Conservation (phyloP, 306 rosid genomes). For the Vigna mungo region DNA sequence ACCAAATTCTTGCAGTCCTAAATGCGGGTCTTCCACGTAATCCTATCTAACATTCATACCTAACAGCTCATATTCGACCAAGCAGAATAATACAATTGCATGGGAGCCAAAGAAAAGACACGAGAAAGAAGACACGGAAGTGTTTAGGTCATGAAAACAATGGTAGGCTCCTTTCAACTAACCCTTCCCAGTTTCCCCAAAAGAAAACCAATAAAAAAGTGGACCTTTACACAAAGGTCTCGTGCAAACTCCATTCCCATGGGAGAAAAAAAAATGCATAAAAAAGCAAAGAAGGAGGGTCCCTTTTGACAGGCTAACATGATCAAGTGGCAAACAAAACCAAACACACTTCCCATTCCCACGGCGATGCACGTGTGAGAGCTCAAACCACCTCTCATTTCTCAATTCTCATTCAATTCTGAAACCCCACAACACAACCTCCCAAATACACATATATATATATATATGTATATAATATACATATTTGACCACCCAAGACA, state of each 20-base stretch:
- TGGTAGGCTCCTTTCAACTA: slow-evolving; percentile 34
- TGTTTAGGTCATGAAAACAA: slow-evolving; percentile 42
- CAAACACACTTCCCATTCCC: slow-evolving; percentile 35
- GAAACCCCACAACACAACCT: slow-evolving; percentile 32
- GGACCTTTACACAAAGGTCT: slow-evolving; percentile 37
- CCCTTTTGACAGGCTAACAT: slow-evolving; percentile 36
- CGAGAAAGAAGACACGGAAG: slow-evolving; percentile 19
- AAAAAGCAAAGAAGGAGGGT: slow-evolving; percentile 20
- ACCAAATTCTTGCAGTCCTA: slow-evolving; percentile 31
- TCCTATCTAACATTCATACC: slow-evolving; percentile 25
- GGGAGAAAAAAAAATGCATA: slow-evolving; percentile 1
- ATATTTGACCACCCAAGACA: slow-evolving; percentile 12
- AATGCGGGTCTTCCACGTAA: slow-evolving; percentile 29
- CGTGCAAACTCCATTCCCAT: slow-evolving; percentile 41
- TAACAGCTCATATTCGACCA: slow-evolving; percentile 23
- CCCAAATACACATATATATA: no score
- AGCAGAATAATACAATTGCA: slow-evolving; percentile 35
- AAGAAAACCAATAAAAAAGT: slow-evolving; percentile 33
- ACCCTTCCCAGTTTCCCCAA: slow-evolving; percentile 9
- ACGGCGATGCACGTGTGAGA: slow-evolving; percentile 39
- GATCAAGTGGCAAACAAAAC: slow-evolving; percentile 43
- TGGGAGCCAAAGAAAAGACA: slow-evolving; percentile 27
- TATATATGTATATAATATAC: background rate
- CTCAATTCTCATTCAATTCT: slow-evolving; percentile 27
- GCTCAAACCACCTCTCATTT: slow-evolving; percentile 25